Evolutionary conservation across 1,284 basidiomycete species (phyloP).

Genomic region (Ceratobasidium sp.): DNA sequence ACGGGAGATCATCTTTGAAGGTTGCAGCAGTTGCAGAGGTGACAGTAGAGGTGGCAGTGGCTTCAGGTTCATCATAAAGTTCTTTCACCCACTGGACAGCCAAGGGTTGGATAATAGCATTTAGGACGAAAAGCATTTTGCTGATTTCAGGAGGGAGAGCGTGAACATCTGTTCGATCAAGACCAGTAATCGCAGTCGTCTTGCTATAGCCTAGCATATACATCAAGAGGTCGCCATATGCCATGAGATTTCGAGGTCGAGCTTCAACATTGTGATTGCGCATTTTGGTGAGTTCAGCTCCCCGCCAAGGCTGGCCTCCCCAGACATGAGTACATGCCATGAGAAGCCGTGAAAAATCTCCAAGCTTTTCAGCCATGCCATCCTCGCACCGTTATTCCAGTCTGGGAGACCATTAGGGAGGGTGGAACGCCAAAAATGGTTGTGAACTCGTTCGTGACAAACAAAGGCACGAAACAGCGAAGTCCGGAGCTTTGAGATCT

Average conservation of each 20-base stretch:
- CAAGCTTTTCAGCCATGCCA: neutral
- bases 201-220: conserved; percentile 15
- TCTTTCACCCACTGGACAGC: conserved; percentile 2
- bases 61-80: neutral
- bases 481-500: neutral
- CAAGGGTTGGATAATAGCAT: neutral
- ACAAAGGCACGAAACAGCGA: neutral
- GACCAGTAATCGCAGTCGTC: neutral
- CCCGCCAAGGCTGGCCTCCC: neutral
- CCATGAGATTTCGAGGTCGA: neutral
- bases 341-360: neutral
- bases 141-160: neutral
- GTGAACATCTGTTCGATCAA: conserved; percentile 4
- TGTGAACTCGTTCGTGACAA: neutral
- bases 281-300: neutral
- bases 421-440: neutral
- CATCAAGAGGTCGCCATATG: neutral
- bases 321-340: neutral
- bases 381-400: neutral
- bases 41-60: no score
- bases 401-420: neutral
- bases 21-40: no score
- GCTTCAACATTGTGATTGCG: neutral
- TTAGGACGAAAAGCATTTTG: neutral
- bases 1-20: no score